These are phyloP conservation scores for Knoxia roxburghii DNA, from an alignment of 257 asterid species.

Conservation along the genomic window DNA sequence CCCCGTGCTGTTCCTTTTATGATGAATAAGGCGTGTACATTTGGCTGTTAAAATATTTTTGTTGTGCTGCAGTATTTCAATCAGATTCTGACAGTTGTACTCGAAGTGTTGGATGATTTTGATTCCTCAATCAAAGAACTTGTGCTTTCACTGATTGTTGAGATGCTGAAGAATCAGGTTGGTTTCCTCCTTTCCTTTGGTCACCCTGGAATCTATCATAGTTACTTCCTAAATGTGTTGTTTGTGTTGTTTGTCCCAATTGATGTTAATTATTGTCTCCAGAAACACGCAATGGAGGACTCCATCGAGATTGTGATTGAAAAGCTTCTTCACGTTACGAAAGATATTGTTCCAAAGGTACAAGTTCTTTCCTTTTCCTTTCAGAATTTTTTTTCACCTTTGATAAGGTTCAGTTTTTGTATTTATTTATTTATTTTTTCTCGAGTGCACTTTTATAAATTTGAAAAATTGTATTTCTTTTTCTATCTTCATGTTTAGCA, in stretches of 20 bases:
- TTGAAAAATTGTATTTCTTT: too few species aligned
- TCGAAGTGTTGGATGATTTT: constrained; percentile 87
- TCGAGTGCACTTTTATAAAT: too few species aligned
- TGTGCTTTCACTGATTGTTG: constrained; percentile 65
- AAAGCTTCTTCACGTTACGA: constrained; percentile 80
- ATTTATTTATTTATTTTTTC: not conserved
- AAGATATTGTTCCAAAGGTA: constrained; percentile 76
- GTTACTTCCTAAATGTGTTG: not conserved
- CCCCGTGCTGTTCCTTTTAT: not conserved
- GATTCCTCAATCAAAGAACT: constrained; percentile 79
- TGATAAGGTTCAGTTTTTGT: constrained; percentile 9
- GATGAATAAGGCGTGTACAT: not conserved
- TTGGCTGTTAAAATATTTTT: constrained; percentile 12
- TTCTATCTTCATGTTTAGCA: not conserved
- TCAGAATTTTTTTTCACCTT: constrained; percentile 12
- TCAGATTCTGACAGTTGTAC: constrained; percentile 84
- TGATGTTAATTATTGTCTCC: constrained; percentile 18
- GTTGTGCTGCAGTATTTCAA: constrained; percentile 74
- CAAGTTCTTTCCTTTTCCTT: constrained; percentile 14
- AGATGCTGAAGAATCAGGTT: constrained; percentile 96
- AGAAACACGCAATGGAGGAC: constrained; percentile 94
- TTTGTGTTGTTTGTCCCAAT: not conserved
- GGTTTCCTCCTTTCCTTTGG: not conserved
- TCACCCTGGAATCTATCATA: not conserved
- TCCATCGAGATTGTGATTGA: constrained; percentile 84